Evolutionary conservation across 306 rosid species (phyloP).

Genomic region (Cucurbita ficifolia): DNA sequence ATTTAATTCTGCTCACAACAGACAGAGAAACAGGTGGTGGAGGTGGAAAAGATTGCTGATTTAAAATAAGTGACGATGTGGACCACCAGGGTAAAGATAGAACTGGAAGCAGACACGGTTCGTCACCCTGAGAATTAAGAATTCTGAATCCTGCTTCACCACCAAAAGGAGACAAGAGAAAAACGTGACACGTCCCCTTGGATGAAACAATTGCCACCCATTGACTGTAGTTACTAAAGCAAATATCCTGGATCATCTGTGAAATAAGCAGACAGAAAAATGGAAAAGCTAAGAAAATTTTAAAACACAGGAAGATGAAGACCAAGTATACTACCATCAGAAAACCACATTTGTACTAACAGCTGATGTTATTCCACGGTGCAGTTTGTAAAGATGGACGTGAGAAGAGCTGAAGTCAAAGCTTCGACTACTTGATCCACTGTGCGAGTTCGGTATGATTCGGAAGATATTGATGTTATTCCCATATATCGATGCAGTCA

Average conservation of each 20-base stretch:
- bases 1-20: slow-evolving; percentile 78
- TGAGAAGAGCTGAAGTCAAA: slow-evolving; percentile 56
- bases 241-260: slow-evolving; percentile 89
- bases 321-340: neutral
- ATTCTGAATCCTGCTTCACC: slow-evolving; percentile 71
- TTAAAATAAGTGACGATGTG: slow-evolving; percentile 28
- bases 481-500: slow-evolving; percentile 77
- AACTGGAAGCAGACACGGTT: slow-evolving; percentile 50
- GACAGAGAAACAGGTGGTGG: slow-evolving; percentile 66
- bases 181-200: slow-evolving; percentile 82
- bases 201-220: slow-evolving; percentile 92
- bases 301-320: neutral
- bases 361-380: slow-evolving; percentile 89
- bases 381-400: slow-evolving; percentile 79
- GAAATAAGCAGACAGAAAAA: slow-evolving; percentile 1
- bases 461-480: slow-evolving; percentile 73
- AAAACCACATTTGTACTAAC: slow-evolving; percentile 19
- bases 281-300: neutral
- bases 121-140: slow-evolving; percentile 44
- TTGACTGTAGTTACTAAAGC: slow-evolving; percentile 77
- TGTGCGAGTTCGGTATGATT: slow-evolving; percentile 53
- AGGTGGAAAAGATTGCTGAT: slow-evolving; percentile 55
- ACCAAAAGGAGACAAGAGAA: slow-evolving; percentile 74
- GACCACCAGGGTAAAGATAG: slow-evolving; percentile 83
- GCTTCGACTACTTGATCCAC: slow-evolving; percentile 40